Evolutionary conservation across 176 grass and related monocot species (phyloP).

Genomic region (Raddia distichophylla): DNA sequence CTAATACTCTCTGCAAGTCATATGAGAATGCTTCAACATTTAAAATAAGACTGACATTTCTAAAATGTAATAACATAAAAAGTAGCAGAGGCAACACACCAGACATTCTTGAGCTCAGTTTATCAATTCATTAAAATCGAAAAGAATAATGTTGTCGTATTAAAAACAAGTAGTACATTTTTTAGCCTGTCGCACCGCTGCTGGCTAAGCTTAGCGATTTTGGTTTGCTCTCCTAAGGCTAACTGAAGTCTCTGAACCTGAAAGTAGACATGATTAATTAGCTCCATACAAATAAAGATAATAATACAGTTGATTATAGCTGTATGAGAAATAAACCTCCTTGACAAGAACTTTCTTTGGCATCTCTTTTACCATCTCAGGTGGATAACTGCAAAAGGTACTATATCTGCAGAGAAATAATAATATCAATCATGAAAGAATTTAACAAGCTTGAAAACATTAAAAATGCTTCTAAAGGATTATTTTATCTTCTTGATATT

Average conservation of each 20-base stretch:
- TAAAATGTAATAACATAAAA: constrained; percentile 16
- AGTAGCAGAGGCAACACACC: background rate
- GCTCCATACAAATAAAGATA: constrained; percentile 12
- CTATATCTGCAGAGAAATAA: constrained; percentile 52
- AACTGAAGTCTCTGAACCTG: constrained; percentile 73
- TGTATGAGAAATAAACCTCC: constrained; percentile 46
- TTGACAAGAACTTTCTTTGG: constrained; percentile 58
- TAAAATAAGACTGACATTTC: background rate
- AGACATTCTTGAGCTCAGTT: background rate
- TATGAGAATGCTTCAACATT: background rate
- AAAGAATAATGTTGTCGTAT: constrained; percentile 1
- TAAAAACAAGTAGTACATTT: constrained; percentile 46
- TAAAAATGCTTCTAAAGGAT: background rate
- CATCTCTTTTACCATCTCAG: constrained; percentile 64
- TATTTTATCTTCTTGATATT: background rate
- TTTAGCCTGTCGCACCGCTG: constrained; percentile 65
- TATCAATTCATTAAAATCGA: constrained; percentile 9
- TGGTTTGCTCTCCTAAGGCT: constrained; percentile 66
- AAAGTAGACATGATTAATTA: constrained; percentile 39
- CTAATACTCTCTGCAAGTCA: constrained; percentile 7
- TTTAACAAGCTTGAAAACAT: constrained; percentile 36
- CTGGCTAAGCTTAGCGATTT: constrained; percentile 55
- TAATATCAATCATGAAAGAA: constrained; percentile 20
- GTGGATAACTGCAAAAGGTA: constrained; percentile 67
- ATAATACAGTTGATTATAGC: background rate